Percentiles rank a stretch among this genome's conserved stretches.
phyloP scores from a whole-genome alignment of 2,329 filamentous ascomycete genomes.

The Tolypocladium endophyticum region DNA sequence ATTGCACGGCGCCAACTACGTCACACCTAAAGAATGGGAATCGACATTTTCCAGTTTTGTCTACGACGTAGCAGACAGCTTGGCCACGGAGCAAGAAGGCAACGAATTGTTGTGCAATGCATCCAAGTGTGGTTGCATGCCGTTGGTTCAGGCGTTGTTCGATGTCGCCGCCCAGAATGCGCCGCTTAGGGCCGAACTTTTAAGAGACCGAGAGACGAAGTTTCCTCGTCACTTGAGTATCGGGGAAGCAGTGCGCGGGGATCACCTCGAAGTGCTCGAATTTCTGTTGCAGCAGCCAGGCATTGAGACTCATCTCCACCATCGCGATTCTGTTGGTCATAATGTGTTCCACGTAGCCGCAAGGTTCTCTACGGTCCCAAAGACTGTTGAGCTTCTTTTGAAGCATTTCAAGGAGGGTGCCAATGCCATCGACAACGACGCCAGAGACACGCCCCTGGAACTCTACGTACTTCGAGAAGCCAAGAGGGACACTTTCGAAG shows the following conservation, averaged over 20 bases:
- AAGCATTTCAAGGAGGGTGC: not conserved
- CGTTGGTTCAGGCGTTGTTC: not conserved
- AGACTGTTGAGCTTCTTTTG: not conserved
- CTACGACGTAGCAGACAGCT: not conserved
- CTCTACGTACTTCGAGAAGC: not conserved
- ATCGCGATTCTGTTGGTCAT: not conserved
- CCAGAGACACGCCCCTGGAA: not conserved
- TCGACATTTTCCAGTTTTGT: not conserved
- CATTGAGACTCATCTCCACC: not conserved
- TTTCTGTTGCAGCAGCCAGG: not conserved
- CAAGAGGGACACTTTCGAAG: not conserved
- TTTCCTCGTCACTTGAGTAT: not conserved
- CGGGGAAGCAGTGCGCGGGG: not conserved
- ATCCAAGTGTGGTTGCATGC: not conserved
- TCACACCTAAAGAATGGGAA: not conserved
- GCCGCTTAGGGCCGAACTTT: not conserved
- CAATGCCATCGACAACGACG: not conserved
- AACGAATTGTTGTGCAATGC: not conserved
- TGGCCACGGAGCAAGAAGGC: not conserved
- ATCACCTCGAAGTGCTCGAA: not conserved
- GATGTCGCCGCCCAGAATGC: not conserved
- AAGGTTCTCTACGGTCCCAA: not conserved
- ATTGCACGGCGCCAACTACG: not conserved
- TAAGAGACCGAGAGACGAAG: not conserved
- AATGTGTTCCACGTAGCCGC: not conserved